Evolutionary conservation across 176 grass and related monocot species (phyloP).

Genomic region (Carex littledalei): DNA sequence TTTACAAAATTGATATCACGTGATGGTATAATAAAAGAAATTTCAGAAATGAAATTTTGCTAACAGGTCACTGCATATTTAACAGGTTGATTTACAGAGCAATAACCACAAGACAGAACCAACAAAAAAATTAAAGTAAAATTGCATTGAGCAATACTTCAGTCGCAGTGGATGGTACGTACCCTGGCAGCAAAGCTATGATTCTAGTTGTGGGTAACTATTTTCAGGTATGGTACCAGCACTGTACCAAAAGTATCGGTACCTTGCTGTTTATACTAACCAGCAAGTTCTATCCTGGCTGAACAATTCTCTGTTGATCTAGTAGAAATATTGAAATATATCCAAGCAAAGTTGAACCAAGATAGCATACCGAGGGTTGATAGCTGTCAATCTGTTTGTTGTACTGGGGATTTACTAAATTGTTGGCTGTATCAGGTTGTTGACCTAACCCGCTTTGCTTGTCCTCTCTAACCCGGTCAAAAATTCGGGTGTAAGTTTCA

Average conservation of each 20-base stretch:
- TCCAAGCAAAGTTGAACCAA: neutral
- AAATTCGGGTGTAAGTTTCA: constrained; percentile 82
- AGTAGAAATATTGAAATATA: neutral
- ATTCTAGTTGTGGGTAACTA: neutral
- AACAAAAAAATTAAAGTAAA: neutral
- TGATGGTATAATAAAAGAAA: neutral
- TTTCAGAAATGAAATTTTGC: neutral
- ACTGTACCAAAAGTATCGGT: neutral
- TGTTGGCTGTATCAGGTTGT: constrained; percentile 19
- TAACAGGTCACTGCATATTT: neutral
- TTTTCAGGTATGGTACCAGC: neutral
- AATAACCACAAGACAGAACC: neutral
- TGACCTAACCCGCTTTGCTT: constrained; percentile 43
- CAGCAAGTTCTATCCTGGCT: neutral
- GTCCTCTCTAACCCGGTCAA: constrained; percentile 70
- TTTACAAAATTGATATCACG: neutral
- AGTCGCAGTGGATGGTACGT: neutral
- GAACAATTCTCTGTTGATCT: neutral
- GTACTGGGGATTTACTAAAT: constrained; percentile 27
- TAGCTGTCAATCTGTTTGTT: constrained; percentile 37
- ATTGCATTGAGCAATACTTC: neutral
- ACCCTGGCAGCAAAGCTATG: neutral
- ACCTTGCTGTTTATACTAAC: neutral
- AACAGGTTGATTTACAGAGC: neutral
- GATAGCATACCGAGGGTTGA: constrained; percentile 46